phyloP scores from a whole-genome alignment of 2,329 filamentous ascomycete genomes.

The Colletotrichum gloeosporioides region DNA sequence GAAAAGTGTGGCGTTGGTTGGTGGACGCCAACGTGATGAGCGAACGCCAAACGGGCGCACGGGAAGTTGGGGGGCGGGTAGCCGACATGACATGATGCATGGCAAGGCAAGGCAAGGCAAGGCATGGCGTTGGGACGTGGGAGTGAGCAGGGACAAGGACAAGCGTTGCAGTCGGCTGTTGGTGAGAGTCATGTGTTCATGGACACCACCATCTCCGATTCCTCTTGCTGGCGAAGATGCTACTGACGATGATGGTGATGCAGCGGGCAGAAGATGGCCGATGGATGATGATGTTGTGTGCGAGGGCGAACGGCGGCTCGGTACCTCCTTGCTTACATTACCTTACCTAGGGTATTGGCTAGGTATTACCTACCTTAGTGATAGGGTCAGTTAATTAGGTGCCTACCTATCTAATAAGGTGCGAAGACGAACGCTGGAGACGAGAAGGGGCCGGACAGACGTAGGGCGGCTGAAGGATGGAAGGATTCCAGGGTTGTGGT shows the following conservation, averaged over 20 bases:
- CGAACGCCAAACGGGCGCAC: slow-evolving; percentile 14
- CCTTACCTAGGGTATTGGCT: not conserved
- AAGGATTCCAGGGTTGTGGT: not conserved
- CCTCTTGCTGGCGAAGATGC: not conserved
- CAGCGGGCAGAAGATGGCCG: not conserved
- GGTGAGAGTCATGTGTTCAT: slow-evolving; percentile 1
- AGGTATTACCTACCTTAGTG: too few relatives aligned
- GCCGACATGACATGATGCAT: slow-evolving; percentile 7
- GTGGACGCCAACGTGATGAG: slow-evolving; percentile 10
- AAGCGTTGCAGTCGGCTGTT: not conserved
- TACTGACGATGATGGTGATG: not conserved
- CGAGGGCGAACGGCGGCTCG: not conserved
- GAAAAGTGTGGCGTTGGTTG: not conserved
- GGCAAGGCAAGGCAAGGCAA: not conserved
- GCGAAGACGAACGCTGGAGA: not conserved
- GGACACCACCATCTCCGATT: not conserved
- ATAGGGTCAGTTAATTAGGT: too few relatives aligned
- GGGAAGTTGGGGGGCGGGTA: slow-evolving; percentile 7
- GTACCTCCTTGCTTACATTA: too few relatives aligned
- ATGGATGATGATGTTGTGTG: not conserved
- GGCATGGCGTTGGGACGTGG: not conserved
- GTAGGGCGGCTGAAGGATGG: not conserved
- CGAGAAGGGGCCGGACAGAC: too few relatives aligned
- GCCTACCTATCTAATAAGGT: not conserved
- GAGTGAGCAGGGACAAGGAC: not conserved